Evolutionary conservation across 306 rosid species (phyloP).

Genomic region (Pterocarpus macrocarpus): DNA sequence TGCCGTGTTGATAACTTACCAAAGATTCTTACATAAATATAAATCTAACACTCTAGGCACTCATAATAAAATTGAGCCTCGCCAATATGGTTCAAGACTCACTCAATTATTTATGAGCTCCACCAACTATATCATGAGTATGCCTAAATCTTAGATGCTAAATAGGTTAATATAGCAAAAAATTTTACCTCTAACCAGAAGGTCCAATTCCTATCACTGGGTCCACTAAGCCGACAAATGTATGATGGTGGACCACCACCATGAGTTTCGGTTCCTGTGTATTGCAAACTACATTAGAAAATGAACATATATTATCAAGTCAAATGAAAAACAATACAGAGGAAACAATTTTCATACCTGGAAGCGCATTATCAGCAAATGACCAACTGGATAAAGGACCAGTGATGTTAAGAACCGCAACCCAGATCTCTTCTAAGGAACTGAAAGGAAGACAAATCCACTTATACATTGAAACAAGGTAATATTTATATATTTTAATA

Average conservation of each 20-base stretch:
- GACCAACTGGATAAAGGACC: constrained; percentile 99
- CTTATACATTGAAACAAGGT: background rate
- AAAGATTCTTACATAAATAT: too few relatives aligned
- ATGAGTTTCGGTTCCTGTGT: constrained; percentile 68
- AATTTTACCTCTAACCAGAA: constrained; percentile 92
- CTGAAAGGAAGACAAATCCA: constrained; percentile 56
- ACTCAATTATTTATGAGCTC: too few relatives aligned
- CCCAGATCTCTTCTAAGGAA: constrained; percentile 94
- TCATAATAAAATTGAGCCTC: background rate
- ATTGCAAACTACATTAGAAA: constrained; percentile 33
- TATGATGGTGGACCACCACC: constrained; percentile 82
- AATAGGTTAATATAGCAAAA: constrained; percentile 22
- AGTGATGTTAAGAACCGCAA: constrained; percentile 86
- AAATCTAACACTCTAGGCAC: background rate
- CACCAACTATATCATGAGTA: too few relatives aligned
- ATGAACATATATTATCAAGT: constrained; percentile 31
- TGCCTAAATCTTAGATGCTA: background rate
- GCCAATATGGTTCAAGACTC: too few relatives aligned
- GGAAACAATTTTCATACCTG: constrained; percentile 63
- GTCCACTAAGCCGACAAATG: constrained; percentile 84
- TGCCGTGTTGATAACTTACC: background rate
- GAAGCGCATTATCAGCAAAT: constrained; percentile 81
- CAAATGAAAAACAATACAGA: constrained; percentile 18
- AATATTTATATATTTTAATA: background rate
- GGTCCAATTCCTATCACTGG: constrained; percentile 78